Conservation (phyloP, 108 stramenopile genomes). For the Nitzschia sp. region DNA sequence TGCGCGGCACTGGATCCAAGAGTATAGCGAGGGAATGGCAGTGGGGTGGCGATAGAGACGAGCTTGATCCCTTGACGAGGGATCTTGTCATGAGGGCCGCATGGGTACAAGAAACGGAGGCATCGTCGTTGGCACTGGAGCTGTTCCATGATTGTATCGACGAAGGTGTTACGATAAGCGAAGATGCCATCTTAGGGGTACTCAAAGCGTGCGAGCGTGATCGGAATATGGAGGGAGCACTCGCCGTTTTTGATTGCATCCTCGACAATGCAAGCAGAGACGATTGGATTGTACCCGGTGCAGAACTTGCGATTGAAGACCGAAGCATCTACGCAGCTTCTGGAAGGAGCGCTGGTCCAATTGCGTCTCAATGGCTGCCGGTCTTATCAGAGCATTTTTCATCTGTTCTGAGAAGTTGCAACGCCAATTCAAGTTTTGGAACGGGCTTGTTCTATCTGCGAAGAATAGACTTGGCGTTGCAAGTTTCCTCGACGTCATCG, state of each 20-base stretch:
- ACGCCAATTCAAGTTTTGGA: slow-evolving; percentile 56
- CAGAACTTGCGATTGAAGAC: slow-evolving; percentile 3
- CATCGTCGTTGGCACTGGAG: slow-evolving; percentile 35
- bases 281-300: slow-evolving; percentile 33
- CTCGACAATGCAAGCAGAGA: slow-evolving; percentile 16
- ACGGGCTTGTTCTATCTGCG: slow-evolving; percentile 49
- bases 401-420: slow-evolving; percentile 54
- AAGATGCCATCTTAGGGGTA: slow-evolving; percentile 58
- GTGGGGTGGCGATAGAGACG: slow-evolving; percentile 72
- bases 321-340: not conserved
- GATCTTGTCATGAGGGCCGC: slow-evolving; percentile 69
- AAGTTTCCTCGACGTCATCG: not conserved
- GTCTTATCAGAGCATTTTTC: slow-evolving; percentile 18
- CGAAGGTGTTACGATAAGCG: slow-evolving; percentile 54
- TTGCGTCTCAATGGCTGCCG: slow-evolving; percentile 9
- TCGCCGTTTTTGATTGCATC: slow-evolving; percentile 40
- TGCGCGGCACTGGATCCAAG: not conserved
- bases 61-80: slow-evolving; percentile 56
- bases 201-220: slow-evolving; percentile 66
- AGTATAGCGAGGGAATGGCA: slow-evolving; percentile 43
- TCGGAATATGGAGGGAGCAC: slow-evolving; percentile 55
- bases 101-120: slow-evolving; percentile 3
- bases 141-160: slow-evolving; percentile 53
- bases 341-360: not conserved
- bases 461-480: slow-evolving; percentile 23